These are phyloP conservation scores for Stagonosporopsis rhizophila DNA, from an alignment of 2,329 filamentous ascomycete genomes.

Conservation along the genomic window DNA sequence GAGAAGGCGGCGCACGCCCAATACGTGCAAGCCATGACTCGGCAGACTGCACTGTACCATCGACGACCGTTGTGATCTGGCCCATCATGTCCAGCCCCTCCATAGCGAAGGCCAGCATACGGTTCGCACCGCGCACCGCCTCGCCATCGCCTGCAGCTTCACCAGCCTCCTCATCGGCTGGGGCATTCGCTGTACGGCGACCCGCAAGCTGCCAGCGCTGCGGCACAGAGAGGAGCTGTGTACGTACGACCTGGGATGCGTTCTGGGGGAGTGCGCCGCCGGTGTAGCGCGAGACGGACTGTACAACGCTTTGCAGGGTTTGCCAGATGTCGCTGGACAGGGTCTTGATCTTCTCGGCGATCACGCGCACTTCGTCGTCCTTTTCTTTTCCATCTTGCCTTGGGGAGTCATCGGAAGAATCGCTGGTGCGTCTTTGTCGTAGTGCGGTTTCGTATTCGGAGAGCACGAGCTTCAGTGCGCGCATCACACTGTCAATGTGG, in stretches of 20 bases:
- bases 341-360: constrained; percentile 79
- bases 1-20: constrained; percentile 51
- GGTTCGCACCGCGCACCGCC: constrained; percentile 68
- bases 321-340: constrained; percentile 58
- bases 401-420: constrained; percentile 22
- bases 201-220: constrained; percentile 80
- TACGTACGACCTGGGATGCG: constrained; percentile 79
- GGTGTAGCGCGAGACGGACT: constrained; percentile 86
- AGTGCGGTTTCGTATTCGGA: constrained; percentile 75
- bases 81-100: constrained; percentile 95
- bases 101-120: constrained; percentile 83
- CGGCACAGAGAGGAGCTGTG: constrained; percentile 83
- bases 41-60: constrained; percentile 87
- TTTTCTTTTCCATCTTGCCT: constrained; percentile 30
- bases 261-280: constrained; percentile 93
- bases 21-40: constrained; percentile 89
- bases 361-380: constrained; percentile 60
- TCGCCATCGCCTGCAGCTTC: constrained; percentile 25
- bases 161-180: constrained; percentile 19
- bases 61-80: constrained; percentile 85
- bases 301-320: constrained; percentile 76
- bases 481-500: constrained; percentile 77
- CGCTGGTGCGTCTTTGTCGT: constrained; percentile 38
- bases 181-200: constrained; percentile 42
- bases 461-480: constrained; percentile 75